phyloP scores from a whole-genome alignment of 2,329 filamentous ascomycete genomes.

The Alternaria metachromatica region DNA sequence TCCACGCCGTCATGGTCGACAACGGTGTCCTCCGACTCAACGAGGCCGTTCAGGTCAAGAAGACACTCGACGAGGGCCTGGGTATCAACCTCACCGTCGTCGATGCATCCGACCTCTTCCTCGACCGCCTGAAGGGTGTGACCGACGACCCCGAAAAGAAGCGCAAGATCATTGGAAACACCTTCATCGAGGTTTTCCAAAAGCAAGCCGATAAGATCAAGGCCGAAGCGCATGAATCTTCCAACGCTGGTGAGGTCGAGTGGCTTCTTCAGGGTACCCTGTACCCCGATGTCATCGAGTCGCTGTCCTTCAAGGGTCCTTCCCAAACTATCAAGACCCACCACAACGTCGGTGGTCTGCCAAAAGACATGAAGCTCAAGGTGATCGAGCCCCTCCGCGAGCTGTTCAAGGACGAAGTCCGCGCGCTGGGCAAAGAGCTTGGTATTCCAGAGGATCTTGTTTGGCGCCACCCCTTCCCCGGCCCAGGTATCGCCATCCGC shows the following conservation, averaged over 20 bases:
- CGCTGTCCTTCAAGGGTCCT: constrained; percentile 75
- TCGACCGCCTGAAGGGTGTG: constrained; percentile 77
- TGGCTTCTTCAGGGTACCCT: constrained; percentile 89
- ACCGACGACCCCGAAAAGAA: constrained; percentile 80
- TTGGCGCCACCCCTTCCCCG: constrained; percentile 79
- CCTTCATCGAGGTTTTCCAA: constrained; percentile 85
- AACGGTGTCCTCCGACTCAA: constrained; percentile 86
- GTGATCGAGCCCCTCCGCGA: constrained; percentile 80
- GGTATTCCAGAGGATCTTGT: constrained; percentile 77
- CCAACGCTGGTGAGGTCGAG: constrained; percentile 75
- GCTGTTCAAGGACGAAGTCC: constrained; percentile 85
- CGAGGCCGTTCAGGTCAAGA: constrained; percentile 81
- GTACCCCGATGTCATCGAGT: constrained; percentile 76
- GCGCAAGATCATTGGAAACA: constrained; percentile 86
- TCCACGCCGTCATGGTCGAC: constrained; percentile 85
- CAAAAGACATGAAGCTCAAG: constrained; percentile 67
- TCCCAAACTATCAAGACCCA: constrained; percentile 76
- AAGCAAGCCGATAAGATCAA: constrained; percentile 78
- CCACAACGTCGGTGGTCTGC: constrained; percentile 75
- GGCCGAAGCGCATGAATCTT: constrained; percentile 69
- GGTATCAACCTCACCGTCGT: constrained; percentile 91
- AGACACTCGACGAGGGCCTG: constrained; percentile 77
- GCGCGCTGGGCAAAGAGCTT: constrained; percentile 71
- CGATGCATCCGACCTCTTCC: constrained; percentile 78
- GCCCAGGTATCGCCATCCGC: constrained; percentile 76